Base-by-base conservation (phyloP, 2,329 filamentous ascomycete species). In the Incumbomyces lentus region DNA sequence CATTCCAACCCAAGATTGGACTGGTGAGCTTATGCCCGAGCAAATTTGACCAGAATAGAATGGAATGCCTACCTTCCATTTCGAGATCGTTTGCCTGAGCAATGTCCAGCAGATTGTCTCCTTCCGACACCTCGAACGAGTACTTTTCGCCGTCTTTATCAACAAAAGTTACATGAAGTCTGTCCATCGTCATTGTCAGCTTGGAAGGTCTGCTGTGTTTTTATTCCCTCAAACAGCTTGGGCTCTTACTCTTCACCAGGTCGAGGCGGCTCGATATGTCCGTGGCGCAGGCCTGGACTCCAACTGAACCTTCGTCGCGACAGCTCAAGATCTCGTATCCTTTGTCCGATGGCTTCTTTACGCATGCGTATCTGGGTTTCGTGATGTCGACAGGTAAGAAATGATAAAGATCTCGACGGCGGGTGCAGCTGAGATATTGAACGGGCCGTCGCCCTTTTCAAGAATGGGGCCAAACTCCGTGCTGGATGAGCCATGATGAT, bases 71-170 rank as follows among this genome's bases (percentile, higher is more conserved):
- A 76, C 78, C 89, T 72, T 98, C 92, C 90, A 98, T 96, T 65
- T 98, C 92, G 35, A 98, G 72, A 61, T 96, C 90, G 65, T 96
- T 79, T 38, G 84, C 86, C 64, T 95, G 90, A 17, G 90, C 92
- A 60, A 98, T 90, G 60, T 96, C 90, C 46, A 98, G 75, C 45
- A 98, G 72, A 65, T 98, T 98, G 66, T 95, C 88, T 41, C 92
- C 92, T 58, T 84, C 80, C 12, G 79, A 73, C 7, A 95, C 90
- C 49, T 83, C 80, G 59, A 95, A 79, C 50, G 82, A 86, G 64
- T 86, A 75, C 55, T 81, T 74, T 26, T 78, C 71, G 42, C 82
- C 82, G 16, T 95, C 88, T 67, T 96, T 95, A 65, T 95, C 89
- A 56, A 96, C 76, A 63, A 96, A 95, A 0, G 89, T 94, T 19